Conservation (phyloP, 1,284 basidiomycete species). For the Porogramme epimiltina region DNA sequence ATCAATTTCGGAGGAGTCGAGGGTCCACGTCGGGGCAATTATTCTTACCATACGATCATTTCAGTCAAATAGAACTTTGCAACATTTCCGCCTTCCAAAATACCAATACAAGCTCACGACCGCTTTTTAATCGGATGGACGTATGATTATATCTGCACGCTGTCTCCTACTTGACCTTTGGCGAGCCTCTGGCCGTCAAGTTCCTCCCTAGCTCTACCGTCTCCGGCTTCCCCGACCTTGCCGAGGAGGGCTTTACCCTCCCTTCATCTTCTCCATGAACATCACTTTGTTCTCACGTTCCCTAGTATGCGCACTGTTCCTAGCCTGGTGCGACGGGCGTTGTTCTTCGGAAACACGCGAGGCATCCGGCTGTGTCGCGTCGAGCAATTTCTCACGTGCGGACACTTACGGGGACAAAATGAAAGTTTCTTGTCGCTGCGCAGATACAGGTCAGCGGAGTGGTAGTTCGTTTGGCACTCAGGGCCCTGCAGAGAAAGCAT, state of each 20-base stretch:
- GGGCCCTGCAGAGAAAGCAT: constrained; percentile 19
- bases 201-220: constrained; percentile 51
- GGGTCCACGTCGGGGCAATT: no score
- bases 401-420: background rate
- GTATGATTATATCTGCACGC: no score
- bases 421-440: background rate
- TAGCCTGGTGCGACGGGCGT: constrained; percentile 7
- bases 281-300: constrained; percentile 34
- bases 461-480: constrained; percentile 32
- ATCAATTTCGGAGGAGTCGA: no score
- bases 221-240: constrained; percentile 46
- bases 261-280: constrained; percentile 55
- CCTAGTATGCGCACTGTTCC: no score
- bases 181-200: constrained; percentile 29
- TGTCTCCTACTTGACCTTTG: background rate
- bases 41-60: no score
- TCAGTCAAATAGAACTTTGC: no score
- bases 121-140: no score
- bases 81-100: no score
- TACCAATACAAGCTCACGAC: no score
- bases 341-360: constrained; percentile 11
- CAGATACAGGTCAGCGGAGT: constrained; percentile 32
- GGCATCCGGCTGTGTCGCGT: constrained; percentile 13
- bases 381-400: constrained; percentile 13
- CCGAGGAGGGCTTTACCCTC: constrained; percentile 55